Evolutionary conservation across 169 alveolate species (phyloP).

Genomic region (Eimeria necatrix): DNA sequence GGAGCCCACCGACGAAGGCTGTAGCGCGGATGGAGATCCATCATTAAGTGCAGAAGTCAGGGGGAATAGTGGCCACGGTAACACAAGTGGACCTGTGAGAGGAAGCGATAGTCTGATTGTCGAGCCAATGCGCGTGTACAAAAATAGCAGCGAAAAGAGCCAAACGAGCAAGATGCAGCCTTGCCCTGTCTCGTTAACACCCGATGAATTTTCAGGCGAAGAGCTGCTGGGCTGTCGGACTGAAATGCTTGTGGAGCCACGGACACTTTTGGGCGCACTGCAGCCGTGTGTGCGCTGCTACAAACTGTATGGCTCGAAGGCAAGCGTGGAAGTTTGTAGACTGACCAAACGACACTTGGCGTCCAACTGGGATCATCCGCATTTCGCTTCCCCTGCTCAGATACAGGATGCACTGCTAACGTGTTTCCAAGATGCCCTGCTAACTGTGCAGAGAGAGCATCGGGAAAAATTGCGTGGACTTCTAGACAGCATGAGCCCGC

Average conservation of each 20-base stretch:
- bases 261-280: conserved; percentile 68
- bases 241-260: conserved; percentile 78
- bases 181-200: conserved; percentile 47
- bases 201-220: conserved; percentile 39
- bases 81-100: not conserved
- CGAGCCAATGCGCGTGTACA: conserved; percentile 71
- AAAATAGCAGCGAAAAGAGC: conserved; percentile 40
- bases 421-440: conserved; percentile 86
- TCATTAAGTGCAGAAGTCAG: too few relatives aligned
- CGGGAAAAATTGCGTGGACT: conserved; percentile 46
- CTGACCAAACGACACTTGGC: conserved; percentile 85
- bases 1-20: too few relatives aligned
- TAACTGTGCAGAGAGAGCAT: conserved; percentile 75
- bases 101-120: conserved; percentile 1
- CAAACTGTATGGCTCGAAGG: conserved; percentile 84
- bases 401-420: conserved; percentile 86
- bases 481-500: conserved; percentile 58
- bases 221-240: conserved; percentile 80
- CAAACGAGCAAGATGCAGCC: conserved; percentile 65
- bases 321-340: conserved; percentile 88
- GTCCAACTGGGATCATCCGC: conserved; percentile 89
- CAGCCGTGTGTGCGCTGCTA: conserved; percentile 81
- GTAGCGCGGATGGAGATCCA: too few relatives aligned
- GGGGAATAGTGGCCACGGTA: too few relatives aligned
- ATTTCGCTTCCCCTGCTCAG: conserved; percentile 82